These are phyloP conservation scores for Lactifluus piperatus DNA, from an alignment of 768 basidiomycete species.

Conservation along the genomic window DNA sequence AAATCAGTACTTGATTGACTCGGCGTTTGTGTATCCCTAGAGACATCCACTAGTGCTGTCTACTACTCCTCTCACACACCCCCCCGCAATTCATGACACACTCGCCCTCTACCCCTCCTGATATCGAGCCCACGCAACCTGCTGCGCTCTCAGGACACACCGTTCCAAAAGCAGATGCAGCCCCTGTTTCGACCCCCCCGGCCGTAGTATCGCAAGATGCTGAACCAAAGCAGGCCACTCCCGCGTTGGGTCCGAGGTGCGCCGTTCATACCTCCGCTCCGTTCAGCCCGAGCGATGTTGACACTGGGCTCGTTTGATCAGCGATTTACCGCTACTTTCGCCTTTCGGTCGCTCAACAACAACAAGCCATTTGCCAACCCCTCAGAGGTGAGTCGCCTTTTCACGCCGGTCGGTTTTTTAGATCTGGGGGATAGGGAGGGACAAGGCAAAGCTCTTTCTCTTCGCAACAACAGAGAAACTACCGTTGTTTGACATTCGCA, in stretches of 20 bases:
- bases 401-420: not conserved
- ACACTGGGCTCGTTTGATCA: not conserved
- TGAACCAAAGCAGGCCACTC: slow-evolving; percentile 1
- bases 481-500: not conserved
- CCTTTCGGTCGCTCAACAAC: slow-evolving; percentile 16
- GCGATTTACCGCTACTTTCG: slow-evolving; percentile 7
- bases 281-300: not conserved
- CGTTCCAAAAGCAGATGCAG: not conserved
- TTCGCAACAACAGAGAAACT: not conserved
- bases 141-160: not conserved
- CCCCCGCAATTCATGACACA: not conserved
- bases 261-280: not conserved
- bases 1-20: not conserved
- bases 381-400: slow-evolving; percentile 27
- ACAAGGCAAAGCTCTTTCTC: not conserved
- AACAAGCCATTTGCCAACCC: slow-evolving; percentile 26
- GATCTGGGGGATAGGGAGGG: not conserved
- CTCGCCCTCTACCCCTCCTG: not conserved
- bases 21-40: not conserved
- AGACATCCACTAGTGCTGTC: not conserved
- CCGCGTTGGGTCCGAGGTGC: slow-evolving; percentile 3
- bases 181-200: not conserved
- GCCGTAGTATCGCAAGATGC: not conserved
- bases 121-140: not conserved
- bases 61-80: no score